Percentiles rank a stretch among this genome's conserved stretches.
phyloP scores from a whole-genome alignment of 129 eudicot genomes.

The Centrapalus pauciflorus region DNA sequence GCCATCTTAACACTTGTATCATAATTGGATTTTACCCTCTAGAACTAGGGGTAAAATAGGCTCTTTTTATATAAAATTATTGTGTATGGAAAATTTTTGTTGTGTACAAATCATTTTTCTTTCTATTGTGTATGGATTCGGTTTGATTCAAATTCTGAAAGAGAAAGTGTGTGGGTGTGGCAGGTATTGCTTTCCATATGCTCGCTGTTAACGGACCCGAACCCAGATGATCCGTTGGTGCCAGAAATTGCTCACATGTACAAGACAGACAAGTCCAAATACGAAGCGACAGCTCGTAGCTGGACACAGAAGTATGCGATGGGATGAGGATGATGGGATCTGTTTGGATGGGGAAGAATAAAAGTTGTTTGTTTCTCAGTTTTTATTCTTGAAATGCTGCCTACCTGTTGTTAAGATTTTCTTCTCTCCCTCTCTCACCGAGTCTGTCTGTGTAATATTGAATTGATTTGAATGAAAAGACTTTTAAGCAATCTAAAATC shows the following conservation, averaged over 20 bases:
- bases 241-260: constrained; percentile 86
- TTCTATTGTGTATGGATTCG: no score
- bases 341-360: constrained; percentile 23
- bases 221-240: constrained; percentile 75
- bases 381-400: constrained; percentile 15
- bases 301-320: constrained; percentile 85
- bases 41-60: no score
- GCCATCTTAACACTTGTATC: neutral
- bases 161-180: neutral
- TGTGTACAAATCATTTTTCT: no score
- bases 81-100: no score
- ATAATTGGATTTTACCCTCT: no score
- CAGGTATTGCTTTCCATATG: constrained; percentile 72
- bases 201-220: constrained; percentile 69
- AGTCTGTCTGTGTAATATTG: constrained; percentile 40
- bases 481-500: neutral
- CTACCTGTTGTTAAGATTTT: constrained; percentile 16
- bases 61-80: no score
- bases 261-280: constrained; percentile 64
- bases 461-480: constrained; percentile 17
- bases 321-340: constrained; percentile 30
- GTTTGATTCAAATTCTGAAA: no score
- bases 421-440: neutral
- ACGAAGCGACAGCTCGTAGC: constrained; percentile 78
- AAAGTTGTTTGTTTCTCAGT: constrained; percentile 15